Conservation (phyloP, 2,329 filamentous ascomycete species). For the Ceratocystis colombiana region DNA sequence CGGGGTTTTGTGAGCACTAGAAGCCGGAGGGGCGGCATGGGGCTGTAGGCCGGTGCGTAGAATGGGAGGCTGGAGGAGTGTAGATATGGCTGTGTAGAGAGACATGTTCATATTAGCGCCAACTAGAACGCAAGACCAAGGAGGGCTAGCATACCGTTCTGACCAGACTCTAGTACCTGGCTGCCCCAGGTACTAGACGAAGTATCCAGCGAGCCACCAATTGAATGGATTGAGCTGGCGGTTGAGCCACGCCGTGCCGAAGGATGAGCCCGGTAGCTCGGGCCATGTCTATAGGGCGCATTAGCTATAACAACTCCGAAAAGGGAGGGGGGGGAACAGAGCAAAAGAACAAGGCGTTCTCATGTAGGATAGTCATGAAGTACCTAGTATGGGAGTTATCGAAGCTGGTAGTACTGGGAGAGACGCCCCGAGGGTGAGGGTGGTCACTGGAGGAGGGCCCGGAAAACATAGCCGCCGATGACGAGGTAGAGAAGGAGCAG, state of each 20-base stretch:
- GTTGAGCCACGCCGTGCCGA: constrained; percentile 58
- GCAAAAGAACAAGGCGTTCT: neutral
- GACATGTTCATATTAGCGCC: neutral
- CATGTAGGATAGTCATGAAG: constrained; percentile 4
- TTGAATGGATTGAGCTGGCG: constrained; percentile 77
- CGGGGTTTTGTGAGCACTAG: constrained; percentile 69
- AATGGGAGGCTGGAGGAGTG: constrained; percentile 82
- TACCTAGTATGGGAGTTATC: constrained; percentile 19
- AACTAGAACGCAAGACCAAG: neutral
- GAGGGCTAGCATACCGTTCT: constrained; percentile 56
- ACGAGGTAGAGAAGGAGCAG: neutral
- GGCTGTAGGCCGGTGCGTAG: constrained; percentile 77
- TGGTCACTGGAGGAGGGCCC: constrained; percentile 18
- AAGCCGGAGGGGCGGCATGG: constrained; percentile 58
- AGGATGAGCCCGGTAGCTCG: constrained; percentile 38
- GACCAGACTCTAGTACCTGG: constrained; percentile 59
- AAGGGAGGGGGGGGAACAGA: too few species aligned
- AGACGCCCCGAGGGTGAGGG: constrained; percentile 19
- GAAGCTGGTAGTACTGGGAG: constrained; percentile 23
- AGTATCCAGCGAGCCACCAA: constrained; percentile 72
- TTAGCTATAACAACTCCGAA: neutral
- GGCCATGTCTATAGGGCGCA: constrained; percentile 17
- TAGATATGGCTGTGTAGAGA: constrained; percentile 65
- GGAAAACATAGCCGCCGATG: constrained; percentile 19
- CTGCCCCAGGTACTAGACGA: constrained; percentile 47